phyloP scores from a whole-genome alignment of 106 monocot species.

The Ottelia alismoides region DNA sequence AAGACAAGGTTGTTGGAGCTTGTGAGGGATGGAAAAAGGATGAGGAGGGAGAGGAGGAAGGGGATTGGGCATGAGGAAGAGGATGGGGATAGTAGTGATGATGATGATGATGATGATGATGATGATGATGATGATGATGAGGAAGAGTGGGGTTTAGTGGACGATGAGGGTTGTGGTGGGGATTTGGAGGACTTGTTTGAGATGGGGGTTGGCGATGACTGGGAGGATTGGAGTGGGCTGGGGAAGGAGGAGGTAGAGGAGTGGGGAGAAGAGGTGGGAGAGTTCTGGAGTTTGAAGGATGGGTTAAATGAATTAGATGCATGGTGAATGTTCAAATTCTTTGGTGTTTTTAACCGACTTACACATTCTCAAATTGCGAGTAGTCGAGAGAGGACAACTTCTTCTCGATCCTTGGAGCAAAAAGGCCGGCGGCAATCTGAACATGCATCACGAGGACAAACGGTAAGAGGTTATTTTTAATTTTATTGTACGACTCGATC shows the following conservation, averaged over 20 bases:
- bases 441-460: too few relatives aligned
- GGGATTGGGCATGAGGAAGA: conserved; percentile 12
- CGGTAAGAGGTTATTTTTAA: too few relatives aligned
- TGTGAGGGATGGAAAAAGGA: conserved; percentile 66
- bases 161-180: conserved; percentile 25
- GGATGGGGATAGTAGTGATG: conserved; percentile 13
- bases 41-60: conserved; percentile 49
- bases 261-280: conserved; percentile 9
- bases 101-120: conserved; percentile 18
- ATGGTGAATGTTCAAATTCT: too few relatives aligned
- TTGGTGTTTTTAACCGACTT: too few relatives aligned
- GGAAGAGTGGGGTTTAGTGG: conserved; percentile 14
- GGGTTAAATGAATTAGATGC: too few relatives aligned
- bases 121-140: conserved; percentile 12
- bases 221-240: conserved; percentile 42
- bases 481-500: too few relatives aligned
- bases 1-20: conserved; percentile 48
- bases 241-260: conserved; percentile 8
- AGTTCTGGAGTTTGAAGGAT: conserved; percentile 78
- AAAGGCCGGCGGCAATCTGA: too few relatives aligned
- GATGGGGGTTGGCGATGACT: conserved; percentile 58
- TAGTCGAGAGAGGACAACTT: too few relatives aligned
- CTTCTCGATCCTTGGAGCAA: too few relatives aligned
- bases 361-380: too few relatives aligned
- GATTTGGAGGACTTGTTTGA: conserved; percentile 54